These are phyloP conservation scores for Cinchona pubescens DNA, from an alignment of 257 asterid genomes.

Conservation along the genomic window DNA sequence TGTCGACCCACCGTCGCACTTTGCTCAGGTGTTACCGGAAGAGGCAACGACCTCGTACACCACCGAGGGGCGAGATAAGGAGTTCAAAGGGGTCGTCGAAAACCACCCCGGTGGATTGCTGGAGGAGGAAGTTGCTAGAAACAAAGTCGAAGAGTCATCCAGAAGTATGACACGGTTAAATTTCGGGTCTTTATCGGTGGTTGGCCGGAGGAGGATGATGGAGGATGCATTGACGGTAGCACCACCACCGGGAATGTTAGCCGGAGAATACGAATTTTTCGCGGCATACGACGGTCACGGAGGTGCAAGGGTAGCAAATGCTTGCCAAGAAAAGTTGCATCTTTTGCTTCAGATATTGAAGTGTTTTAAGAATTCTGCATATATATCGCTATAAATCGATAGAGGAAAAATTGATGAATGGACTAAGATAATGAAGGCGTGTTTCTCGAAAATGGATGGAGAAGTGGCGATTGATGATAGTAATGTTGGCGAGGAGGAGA, in stretches of 20 bases:
- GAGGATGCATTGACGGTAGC: conserved; percentile 47
- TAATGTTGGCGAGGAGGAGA: background rate
- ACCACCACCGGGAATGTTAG: conserved; percentile 20
- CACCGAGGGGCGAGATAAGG: background rate
- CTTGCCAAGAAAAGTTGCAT: conserved; percentile 47
- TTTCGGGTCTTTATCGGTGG: conserved; percentile 41
- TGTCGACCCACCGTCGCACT: background rate
- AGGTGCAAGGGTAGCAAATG: conserved; percentile 38
- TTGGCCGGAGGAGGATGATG: conserved; percentile 63
- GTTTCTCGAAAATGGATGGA: conserved; percentile 44
- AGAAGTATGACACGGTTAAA: background rate
- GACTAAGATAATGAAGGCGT: conserved; percentile 36
- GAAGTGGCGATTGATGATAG: conserved; percentile 19
- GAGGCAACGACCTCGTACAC: background rate
- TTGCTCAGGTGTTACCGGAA: background rate
- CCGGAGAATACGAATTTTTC: conserved; percentile 40
- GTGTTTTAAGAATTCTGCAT: too few relatives aligned
- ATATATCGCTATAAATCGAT: too few relatives aligned
- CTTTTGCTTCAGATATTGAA: conserved; percentile 27
- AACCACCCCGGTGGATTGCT: too few relatives aligned
- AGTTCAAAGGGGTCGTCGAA: background rate
- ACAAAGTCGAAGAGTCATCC: background rate
- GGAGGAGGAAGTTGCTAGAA: background rate
- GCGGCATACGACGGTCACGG: conserved; percentile 61
- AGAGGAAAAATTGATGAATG: conserved; percentile 25